These are phyloP conservation scores for Boeremia exigua DNA, from an alignment of 2,329 filamentous ascomycete species.

Conservation along the genomic window DNA sequence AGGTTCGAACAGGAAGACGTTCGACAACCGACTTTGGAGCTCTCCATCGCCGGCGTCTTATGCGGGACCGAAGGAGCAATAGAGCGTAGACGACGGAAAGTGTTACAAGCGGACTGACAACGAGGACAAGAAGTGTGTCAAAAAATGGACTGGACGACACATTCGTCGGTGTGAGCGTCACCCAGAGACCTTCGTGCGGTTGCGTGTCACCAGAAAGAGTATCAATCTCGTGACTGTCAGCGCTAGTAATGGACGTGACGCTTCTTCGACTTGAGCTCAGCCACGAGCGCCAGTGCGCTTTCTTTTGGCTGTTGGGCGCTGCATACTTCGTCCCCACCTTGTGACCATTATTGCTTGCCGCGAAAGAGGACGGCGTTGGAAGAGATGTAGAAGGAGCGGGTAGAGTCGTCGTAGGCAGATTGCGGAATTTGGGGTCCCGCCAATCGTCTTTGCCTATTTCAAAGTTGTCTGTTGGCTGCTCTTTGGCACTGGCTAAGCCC, in stretches of 20 bases:
- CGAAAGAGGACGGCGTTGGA: constrained; percentile 50
- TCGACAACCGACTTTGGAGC: constrained; percentile 98
- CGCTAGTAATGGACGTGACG: constrained; percentile 26
- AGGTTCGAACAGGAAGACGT: constrained; percentile 90
- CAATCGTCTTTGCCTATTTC: constrained; percentile 87
- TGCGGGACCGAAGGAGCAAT: constrained; percentile 83
- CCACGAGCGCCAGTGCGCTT: constrained; percentile 32
- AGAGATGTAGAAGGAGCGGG: constrained; percentile 3
- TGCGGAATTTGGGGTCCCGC: constrained; percentile 77
- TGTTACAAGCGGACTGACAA: constrained; percentile 91
- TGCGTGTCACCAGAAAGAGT: constrained; percentile 37
- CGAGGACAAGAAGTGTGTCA: constrained; percentile 94
- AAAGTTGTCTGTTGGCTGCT: constrained; percentile 62
- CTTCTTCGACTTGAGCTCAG: constrained; percentile 28
- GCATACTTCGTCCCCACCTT: constrained; percentile 4
- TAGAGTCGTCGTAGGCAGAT: constrained; percentile 44
- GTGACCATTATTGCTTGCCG: constrained; percentile 41
- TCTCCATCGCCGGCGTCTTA: constrained; percentile 87
- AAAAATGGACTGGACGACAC: constrained; percentile 91
- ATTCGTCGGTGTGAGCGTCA: constrained; percentile 91
- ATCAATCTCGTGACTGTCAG: constrained; percentile 24
- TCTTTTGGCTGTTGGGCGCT: constrained; percentile 25
- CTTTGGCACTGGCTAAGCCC: constrained; percentile 44
- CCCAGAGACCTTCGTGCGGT: constrained; percentile 83
- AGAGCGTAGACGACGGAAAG: constrained; percentile 91